These are phyloP conservation scores for Yamadazyma taylorii DNA, from an alignment of 1,139 yeast genomes.

Conservation along the genomic window DNA sequence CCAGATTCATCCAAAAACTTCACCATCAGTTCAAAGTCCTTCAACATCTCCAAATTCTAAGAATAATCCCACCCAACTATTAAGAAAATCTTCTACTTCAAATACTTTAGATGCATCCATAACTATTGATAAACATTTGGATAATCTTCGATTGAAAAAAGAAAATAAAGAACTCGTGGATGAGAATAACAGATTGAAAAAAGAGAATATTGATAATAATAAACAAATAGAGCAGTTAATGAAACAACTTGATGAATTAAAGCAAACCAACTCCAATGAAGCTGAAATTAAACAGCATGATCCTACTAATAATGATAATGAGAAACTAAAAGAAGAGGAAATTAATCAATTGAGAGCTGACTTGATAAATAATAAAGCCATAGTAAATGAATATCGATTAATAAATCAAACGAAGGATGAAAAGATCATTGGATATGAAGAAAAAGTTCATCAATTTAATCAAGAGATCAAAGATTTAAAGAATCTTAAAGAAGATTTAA, in stretches of 20 bases:
- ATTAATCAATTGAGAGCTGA: constrained; percentile 23
- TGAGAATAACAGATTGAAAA: constrained; percentile 11
- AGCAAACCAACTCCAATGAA: constrained; percentile 25
- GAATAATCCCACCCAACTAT: constrained; percentile 15
- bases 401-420: constrained; percentile 34
- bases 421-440: constrained; percentile 30
- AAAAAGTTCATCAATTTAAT: constrained; percentile 19
- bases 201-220: constrained; percentile 5
- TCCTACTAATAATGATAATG: neutral
- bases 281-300: constrained; percentile 3
- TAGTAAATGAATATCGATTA: constrained; percentile 22
- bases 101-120: constrained; percentile 34
- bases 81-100: constrained; percentile 12
- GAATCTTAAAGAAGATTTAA: constrained; percentile 56
- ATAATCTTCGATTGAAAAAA: constrained; percentile 38
- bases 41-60: constrained; percentile 5
- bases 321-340: constrained; percentile 8
- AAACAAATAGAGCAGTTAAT: constrained; percentile 8
- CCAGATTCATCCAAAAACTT: neutral
- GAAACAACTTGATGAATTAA: constrained; percentile 14
- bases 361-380: constrained; percentile 8
- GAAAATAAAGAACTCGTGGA: constrained; percentile 25
- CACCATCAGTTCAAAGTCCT: constrained; percentile 2
- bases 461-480: constrained; percentile 28
- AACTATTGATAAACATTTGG: constrained; percentile 45